Evolutionary conservation across 2,329 filamentous ascomycete species (phyloP).

Genomic region (Neocucurbitaria cava): DNA sequence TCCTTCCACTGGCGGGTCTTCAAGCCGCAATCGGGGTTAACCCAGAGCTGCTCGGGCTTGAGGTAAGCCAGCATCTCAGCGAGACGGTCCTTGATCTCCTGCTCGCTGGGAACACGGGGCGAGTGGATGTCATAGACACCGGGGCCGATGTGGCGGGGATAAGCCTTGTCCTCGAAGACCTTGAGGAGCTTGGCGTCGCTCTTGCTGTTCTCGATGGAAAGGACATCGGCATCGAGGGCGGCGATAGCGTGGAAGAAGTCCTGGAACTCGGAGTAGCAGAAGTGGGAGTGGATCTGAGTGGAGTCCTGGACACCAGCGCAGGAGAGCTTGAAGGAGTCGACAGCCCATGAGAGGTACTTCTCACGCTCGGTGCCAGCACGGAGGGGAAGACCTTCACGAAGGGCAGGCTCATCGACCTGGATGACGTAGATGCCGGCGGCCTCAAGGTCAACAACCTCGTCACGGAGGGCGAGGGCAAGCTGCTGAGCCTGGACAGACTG

Average conservation of each 20-base stretch:
- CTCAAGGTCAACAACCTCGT: conserved; percentile 98
- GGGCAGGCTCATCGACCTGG: conserved; percentile 98
- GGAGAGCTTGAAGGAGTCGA: conserved; percentile 96
- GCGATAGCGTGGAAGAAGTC: conserved; percentile 99
- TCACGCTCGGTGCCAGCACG: conserved; percentile 92
- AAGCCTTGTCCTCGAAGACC: conserved; percentile 96
- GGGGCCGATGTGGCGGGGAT: conserved; percentile 97
- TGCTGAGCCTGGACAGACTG: conserved; percentile 99
- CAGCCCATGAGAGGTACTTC: conserved; percentile 96
- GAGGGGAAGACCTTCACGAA: conserved; percentile 98
- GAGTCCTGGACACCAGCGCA: conserved; percentile 92
- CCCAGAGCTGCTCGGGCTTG: conserved; percentile 98
- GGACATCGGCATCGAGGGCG: conserved; percentile 95
- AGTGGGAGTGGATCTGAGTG: conserved; percentile 99
- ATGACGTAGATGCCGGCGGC: conserved; percentile 96
- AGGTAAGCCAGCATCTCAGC: conserved; percentile 96
- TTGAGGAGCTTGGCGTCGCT: conserved; percentile 98
- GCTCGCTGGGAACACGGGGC: conserved; percentile 92
- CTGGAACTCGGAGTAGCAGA: conserved; percentile 99
- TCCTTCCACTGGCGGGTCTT: conserved; percentile 99
- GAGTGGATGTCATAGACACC: conserved; percentile 99
- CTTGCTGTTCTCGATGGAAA: conserved; percentile 99
- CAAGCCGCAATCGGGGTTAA: conserved; percentile 98
- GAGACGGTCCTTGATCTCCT: conserved; percentile 98
- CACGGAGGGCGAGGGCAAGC: conserved; percentile 95